Percentiles rank a stretch among this genome's conserved stretches.
Conservation (phyloP, 2,329 filamentous ascomycete genomes). For the Akanthomyces uredinophilus region DNA sequence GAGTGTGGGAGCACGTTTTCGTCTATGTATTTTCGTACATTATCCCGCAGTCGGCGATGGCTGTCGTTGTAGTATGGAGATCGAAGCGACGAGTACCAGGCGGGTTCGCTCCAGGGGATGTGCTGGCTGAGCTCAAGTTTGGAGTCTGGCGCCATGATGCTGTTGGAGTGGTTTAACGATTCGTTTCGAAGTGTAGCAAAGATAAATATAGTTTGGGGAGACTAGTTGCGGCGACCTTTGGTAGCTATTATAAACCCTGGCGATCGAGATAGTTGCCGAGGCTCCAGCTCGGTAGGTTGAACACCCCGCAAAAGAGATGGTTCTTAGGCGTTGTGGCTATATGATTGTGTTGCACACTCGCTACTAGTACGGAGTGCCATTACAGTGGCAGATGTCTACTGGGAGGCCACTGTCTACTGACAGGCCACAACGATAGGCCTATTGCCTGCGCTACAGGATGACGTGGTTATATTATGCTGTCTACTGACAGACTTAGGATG, state of each 20-base stretch:
- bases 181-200: too few species aligned
- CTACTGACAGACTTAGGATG: too few species aligned
- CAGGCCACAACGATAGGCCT: too few species aligned
- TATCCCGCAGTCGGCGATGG: constrained; percentile 53
- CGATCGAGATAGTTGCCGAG: not conserved
- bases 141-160: constrained; percentile 19
- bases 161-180: not conserved
- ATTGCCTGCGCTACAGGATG: too few species aligned
- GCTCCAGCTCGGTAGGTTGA: not conserved
- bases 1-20: constrained; percentile 51
- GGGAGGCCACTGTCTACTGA: too few species aligned
- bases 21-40: constrained; percentile 55
- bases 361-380: too few species aligned
- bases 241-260: not conserved
- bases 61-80: constrained; percentile 58
- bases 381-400: too few species aligned
- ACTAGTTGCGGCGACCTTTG: not conserved
- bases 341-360: not conserved
- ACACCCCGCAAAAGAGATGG: not conserved
- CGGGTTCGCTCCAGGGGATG: constrained; percentile 23
- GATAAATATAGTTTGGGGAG: too few species aligned
- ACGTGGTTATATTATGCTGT: too few species aligned
- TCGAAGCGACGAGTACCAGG: constrained; percentile 24
- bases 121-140: constrained; percentile 19
- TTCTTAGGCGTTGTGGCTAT: not conserved